Conservation (phyloP, 1,284 basidiomycete species). For the Porogramme epimiltina region DNA sequence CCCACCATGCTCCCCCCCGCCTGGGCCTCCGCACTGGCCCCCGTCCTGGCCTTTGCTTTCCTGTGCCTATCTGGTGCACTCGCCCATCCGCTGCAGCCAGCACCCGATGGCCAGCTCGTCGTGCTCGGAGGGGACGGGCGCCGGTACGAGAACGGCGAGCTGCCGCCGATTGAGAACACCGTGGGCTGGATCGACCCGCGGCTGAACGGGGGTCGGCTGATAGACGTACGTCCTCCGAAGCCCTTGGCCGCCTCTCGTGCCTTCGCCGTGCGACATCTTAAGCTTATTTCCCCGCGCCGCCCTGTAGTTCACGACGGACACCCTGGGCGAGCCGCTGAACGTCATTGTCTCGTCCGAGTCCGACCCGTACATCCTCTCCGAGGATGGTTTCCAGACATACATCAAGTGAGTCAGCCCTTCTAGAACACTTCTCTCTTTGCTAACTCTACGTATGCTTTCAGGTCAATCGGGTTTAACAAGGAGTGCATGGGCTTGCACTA, state of each 20-base stretch:
- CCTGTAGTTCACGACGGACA: slow-evolving; percentile 59
- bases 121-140: slow-evolving; percentile 9
- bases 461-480: slow-evolving; percentile 71
- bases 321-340: slow-evolving; percentile 46
- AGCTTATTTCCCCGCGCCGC: neutral
- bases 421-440: neutral
- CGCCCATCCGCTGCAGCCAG: slow-evolving; percentile 1
- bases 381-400: slow-evolving; percentile 41
- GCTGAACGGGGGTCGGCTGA: slow-evolving; percentile 63
- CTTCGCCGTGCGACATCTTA: neutral
- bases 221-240: slow-evolving; percentile 35
- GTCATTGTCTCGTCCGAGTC: slow-evolving; percentile 48
- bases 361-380: slow-evolving; percentile 45
- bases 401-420: slow-evolving; percentile 38
- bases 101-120: slow-evolving; percentile 3
- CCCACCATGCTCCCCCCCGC: slow-evolving; percentile 10
- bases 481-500: slow-evolving; percentile 50
- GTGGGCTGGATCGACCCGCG: slow-evolving; percentile 73
- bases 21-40: neutral
- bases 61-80: neutral
- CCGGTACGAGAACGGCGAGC: slow-evolving; percentile 31
- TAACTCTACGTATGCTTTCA: slow-evolving; percentile 1
- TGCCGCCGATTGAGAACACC: slow-evolving; percentile 29
- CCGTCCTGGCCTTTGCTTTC: slow-evolving; percentile 5
- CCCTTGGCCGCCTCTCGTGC: no score